Conservation (phyloP, 2,329 filamentous ascomycete genomes). For the Bimuria novae-zelandiae region DNA sequence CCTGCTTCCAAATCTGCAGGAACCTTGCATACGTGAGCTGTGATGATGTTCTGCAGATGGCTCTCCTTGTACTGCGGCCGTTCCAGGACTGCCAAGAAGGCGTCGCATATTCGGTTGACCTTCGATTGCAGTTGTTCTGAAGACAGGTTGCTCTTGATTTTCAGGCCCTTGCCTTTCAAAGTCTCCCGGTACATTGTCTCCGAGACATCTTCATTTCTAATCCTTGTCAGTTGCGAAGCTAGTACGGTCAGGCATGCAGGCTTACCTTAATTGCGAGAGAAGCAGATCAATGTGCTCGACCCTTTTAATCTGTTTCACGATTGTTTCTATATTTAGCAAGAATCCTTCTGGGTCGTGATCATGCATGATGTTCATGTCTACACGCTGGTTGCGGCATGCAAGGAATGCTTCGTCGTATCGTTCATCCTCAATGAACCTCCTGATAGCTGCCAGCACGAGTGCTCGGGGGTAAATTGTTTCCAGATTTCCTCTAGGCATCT, state of each 20-base stretch:
- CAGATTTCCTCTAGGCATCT: slow-evolving; percentile 94
- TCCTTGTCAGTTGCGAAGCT: slow-evolving; percentile 12
- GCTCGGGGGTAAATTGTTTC: slow-evolving; percentile 94
- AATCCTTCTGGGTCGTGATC: slow-evolving; percentile 91
- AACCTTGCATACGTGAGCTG: slow-evolving; percentile 89
- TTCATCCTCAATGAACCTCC: slow-evolving; percentile 76
- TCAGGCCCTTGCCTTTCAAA: slow-evolving; percentile 51
- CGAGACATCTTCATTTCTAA: slow-evolving; percentile 86
- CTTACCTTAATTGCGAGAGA: slow-evolving; percentile 78
- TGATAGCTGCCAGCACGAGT: slow-evolving; percentile 88
- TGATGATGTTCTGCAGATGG: slow-evolving; percentile 89
- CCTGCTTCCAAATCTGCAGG: slow-evolving; percentile 90
- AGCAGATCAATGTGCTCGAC: slow-evolving; percentile 87
- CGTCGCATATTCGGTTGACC: slow-evolving; percentile 86
- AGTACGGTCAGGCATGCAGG: background rate
- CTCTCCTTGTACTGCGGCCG: slow-evolving; percentile 57
- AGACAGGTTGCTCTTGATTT: slow-evolving; percentile 23
- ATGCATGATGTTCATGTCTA: slow-evolving; percentile 97
- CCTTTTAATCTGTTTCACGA: slow-evolving; percentile 83
- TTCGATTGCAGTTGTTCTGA: slow-evolving; percentile 57
- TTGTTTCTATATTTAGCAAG: slow-evolving; percentile 72
- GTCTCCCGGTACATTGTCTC: slow-evolving; percentile 94
- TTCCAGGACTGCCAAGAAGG: slow-evolving; percentile 71
- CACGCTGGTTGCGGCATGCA: slow-evolving; percentile 87
- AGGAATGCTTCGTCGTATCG: slow-evolving; percentile 85